Base-by-base conservation (phyloP, 2,329 filamentous ascomycete genomes). In the Boeremia lycopersici region DNA sequence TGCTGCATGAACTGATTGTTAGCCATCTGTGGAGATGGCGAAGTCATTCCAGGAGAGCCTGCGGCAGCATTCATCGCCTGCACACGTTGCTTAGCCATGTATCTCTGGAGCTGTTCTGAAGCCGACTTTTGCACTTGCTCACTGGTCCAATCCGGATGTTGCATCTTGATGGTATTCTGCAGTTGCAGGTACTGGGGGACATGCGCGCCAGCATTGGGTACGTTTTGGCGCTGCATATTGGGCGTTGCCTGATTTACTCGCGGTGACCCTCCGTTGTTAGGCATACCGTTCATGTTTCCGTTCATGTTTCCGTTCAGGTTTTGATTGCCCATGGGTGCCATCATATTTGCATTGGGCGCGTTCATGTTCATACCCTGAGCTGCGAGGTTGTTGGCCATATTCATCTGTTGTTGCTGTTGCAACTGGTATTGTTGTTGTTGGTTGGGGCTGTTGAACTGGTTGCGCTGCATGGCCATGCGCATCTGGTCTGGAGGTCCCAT, bases 401-500 rank as follows among this genome's bases (percentile, higher is more conserved):
- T 74, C 57, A 74, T 49, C 31, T 49, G 45, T 25, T 69, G 73
- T 41, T 74, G 72, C 38, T 74, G 72, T 40, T 73, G 71, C 50
- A 71, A 29, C 39, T 57, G 54, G 7, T 44, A 70, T 47, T 75
- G 73, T 40, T 74, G 72, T 50, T 73, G 70, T 38, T 72, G 68
- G 25, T 67, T 71, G 46, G 63, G 55, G 30, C 66, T 68, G 9
- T 64, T 61, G 44, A 69, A 71, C 47, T 74, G 71, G 30, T 66
- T 63, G 47, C 69, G 63, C 55, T 75, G 74, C 71, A 77, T 75
- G 13, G 69, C 68, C 63, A 76, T 71, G 11, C 73, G 72, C 60
- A 74, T 67, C 49, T 74, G 70, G 40, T 76, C 72, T 12, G 71
- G 73, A 57, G 75, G 75, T 38, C 64, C 66, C 78, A 90, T 82